These are phyloP conservation scores for Rubia tinctorum DNA, from an alignment of 305 asterid genomes.

Conservation along the genomic window DNA sequence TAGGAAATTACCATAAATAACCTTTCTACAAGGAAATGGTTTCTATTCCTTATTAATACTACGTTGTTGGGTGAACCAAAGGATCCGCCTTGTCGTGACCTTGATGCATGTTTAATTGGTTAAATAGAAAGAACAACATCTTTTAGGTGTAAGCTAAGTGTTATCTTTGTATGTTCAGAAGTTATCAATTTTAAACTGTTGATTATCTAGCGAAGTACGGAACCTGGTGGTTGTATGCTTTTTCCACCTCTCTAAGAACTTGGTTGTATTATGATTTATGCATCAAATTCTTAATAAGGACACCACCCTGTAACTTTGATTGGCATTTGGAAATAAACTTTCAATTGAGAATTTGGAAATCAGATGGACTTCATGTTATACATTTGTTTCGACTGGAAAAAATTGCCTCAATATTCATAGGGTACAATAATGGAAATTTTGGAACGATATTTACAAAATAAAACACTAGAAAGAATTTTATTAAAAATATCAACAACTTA, in stretches of 20 bases:
- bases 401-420: too few relatives aligned
- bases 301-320: not conserved
- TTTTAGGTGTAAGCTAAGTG: slow-evolving; percentile 32
- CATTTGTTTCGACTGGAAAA: not conserved
- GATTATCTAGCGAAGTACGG: slow-evolving; percentile 10
- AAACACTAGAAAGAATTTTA: too few relatives aligned
- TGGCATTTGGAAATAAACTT: not conserved
- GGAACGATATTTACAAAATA: too few relatives aligned
- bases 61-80: slow-evolving; percentile 83
- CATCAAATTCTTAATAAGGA: slow-evolving; percentile 9
- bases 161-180: slow-evolving; percentile 15
- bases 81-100: slow-evolving; percentile 93
- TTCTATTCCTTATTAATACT: slow-evolving; percentile 25
- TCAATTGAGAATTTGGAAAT: slow-evolving; percentile 16
- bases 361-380: not conserved
- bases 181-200: slow-evolving; percentile 9
- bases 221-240: slow-evolving; percentile 14
- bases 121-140: slow-evolving; percentile 32
- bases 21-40: too few relatives aligned
- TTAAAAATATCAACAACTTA: too few relatives aligned
- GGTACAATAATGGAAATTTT: too few relatives aligned
- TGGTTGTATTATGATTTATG: not conserved
- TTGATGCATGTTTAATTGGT: slow-evolving; percentile 72
- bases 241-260: not conserved
- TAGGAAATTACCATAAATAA: too few relatives aligned